Base-by-base conservation (phyloP, 179 eudicot genomes). In the Beta macrorhiza region DNA sequence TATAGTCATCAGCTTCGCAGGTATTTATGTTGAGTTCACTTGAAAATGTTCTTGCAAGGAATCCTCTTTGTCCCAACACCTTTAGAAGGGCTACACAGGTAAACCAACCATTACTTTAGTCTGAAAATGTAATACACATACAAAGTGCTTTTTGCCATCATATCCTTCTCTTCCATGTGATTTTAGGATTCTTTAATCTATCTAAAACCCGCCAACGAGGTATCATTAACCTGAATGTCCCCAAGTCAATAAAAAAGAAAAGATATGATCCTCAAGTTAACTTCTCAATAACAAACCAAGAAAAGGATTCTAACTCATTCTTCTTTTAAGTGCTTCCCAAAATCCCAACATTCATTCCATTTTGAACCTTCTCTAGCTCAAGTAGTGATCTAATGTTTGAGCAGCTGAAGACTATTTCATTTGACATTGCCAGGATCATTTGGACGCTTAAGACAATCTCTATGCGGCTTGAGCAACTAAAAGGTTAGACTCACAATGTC, bases 41-140 rank as follows among this genome's bases (percentile, higher is more conserved):
- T 78, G 84, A 83, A 81, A 82, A 84, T 83, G 87, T 88, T 83
- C 79, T 84, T 80, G 88, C 86, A 83, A 94, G 89, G 87, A 90
- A 87, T 63, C 98, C 95, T 87, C 93, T 88, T 82, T 89, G 92
- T 74, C 89, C 92, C 85, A 94, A 81, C 77, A 90, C 97, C 61
- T 90, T 93, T 88, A 97, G 67, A 61, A 97, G 91, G 63, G 97
- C 99, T 97, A 76, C 89, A 85, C 61, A 79, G 55, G 61, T 15
- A 84, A 82, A 81, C 75, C 32, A 69, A 62, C 77, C 70, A 25
- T 82, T 20, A 67, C 16, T 58, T 81, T 63, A 20, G 69, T 75
- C 72, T 44, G 76, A 47, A 56, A 16, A 62, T 45, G 74, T 0
- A 51, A 72, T 62, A 70, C 58, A 58, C 20, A 11, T 61, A 65